A percentile compares a stretch with the other conserved stretches of the same genome.
Evolutionary conservation across 768 basidiomycete genomes (phyloP).

Genomic region (Boletus coccyginus): DNA sequence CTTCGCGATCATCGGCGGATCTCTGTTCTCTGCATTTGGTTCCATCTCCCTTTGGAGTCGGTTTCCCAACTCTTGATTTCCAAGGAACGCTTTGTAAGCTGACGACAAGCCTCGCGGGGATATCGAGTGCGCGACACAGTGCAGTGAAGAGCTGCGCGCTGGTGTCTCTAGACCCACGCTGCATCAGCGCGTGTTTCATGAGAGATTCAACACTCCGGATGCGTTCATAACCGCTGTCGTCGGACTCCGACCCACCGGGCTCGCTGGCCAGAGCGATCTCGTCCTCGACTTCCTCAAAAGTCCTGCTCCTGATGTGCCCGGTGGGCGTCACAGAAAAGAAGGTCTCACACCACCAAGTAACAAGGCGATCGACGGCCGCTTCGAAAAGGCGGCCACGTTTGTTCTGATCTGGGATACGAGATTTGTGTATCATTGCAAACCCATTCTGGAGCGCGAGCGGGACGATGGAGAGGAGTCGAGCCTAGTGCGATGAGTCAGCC

Average conservation of each 20-base stretch:
- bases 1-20: slow-evolving; percentile 20
- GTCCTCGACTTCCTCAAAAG: slow-evolving; percentile 70
- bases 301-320: slow-evolving; percentile 71
- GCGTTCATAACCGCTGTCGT: slow-evolving; percentile 54
- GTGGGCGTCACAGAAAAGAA: slow-evolving; percentile 64
- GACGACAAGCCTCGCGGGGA: slow-evolving; percentile 84
- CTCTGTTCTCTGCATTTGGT: slow-evolving; percentile 36
- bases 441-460: slow-evolving; percentile 79
- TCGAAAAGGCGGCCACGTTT: slow-evolving; percentile 90
- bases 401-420: slow-evolving; percentile 73
- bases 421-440: slow-evolving; percentile 79
- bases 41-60: slow-evolving; percentile 37
- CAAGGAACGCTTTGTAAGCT: slow-evolving; percentile 93
- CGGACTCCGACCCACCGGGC: slow-evolving; percentile 37
- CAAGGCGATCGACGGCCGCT: slow-evolving; percentile 66
- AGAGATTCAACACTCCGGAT: slow-evolving; percentile 80
- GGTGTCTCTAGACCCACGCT: slow-evolving; percentile 76
- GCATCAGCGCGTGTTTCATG: slow-evolving; percentile 89
- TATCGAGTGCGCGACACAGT: slow-evolving; percentile 78
- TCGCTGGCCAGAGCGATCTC: slow-evolving; percentile 31
- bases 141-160: slow-evolving; percentile 91
- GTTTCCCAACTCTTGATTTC: slow-evolving; percentile 65
- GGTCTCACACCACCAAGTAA: slow-evolving; percentile 78
- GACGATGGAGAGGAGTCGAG: slow-evolving; percentile 82
- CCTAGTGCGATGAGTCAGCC: slow-evolving; percentile 45